Evolutionary conservation across 257 asterid species (phyloP).

Genomic region (Rauvolfia tetraphylla): DNA sequence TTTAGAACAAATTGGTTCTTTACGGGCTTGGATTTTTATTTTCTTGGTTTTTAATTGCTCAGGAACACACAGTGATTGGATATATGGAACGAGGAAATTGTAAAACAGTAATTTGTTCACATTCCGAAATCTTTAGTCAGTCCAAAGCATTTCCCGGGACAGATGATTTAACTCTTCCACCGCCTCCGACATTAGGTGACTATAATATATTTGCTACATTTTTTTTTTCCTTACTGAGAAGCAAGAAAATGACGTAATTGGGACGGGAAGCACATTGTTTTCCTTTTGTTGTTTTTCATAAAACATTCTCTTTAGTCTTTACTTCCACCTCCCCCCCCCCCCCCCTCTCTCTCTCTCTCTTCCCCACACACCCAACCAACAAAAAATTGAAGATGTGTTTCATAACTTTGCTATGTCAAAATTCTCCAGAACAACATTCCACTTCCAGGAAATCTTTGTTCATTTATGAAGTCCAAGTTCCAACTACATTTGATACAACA

Average conservation of each 20-base stretch:
- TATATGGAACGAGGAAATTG: conserved; percentile 22
- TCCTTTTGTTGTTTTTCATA: neutral
- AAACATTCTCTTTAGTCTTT: neutral
- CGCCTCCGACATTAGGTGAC: conserved; percentile 52
- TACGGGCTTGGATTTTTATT: conserved; percentile 4
- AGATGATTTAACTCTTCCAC: conserved; percentile 41
- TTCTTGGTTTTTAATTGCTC: conserved; percentile 27
- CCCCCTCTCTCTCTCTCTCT: no score
- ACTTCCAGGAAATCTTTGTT: neutral
- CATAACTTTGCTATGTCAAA: neutral
- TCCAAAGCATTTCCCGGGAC: conserved; percentile 18
- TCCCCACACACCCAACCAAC: no score
- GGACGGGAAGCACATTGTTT: neutral
- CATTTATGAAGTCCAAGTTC: neutral
- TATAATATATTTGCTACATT: conserved; percentile 7
- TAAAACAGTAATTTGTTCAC: conserved; percentile 24
- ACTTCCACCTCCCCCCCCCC: no score
- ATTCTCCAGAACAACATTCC: neutral
- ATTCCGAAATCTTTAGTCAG: conserved; percentile 20
- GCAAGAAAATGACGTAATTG: neutral
- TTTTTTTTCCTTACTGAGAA: neutral
- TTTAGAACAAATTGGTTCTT: conserved; percentile 2
- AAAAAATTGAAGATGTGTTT: no score
- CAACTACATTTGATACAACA: neutral
- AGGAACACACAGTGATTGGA: conserved; percentile 29